Evolutionary conservation across 768 basidiomycete species (phyloP), one percentile per base, ranked within the genome.

Genomic region (Austroboletus eburneus): DNA sequence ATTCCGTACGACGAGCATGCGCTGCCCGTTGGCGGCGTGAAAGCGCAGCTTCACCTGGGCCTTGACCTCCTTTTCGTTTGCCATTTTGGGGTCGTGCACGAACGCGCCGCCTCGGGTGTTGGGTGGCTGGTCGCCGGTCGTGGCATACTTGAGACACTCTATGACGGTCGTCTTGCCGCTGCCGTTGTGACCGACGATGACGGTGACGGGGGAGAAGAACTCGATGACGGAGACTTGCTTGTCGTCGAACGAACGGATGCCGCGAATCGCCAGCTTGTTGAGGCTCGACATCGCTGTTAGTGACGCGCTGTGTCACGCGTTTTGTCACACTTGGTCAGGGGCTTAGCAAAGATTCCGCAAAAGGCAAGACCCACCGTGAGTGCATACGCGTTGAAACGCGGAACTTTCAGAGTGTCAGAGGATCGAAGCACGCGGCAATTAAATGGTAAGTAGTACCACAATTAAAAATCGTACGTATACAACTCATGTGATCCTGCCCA

Each of bases 131-230:
- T 98, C 95, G 23, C 96, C 96, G 0, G 96, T 99, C 0, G 96
- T 96, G 10, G 91, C 92, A 64, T 99, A 99, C 73, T 98, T 98
- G 66, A 99, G 79, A 69, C 95, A 98, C 75, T 99, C 96, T 67
- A 99, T 98, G 62, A 98, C 89, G 1, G 95, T 99, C 3, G 96
- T 99, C 71, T 99, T 99, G 36, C 96, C 96, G 57, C 90, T 93
- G 16, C 96, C 96, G 68, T 99, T 99, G 72, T 93, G 90, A 2
- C 96, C 96, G 2, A 98, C 93, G 49, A 99, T 98, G 67, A 99
- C 94, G 0, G 96, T 99, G 45, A 99, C 87, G 7, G 96, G 96
- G 17, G 85, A 83, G 70, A 92, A 97, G 72, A 99, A 99, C 67
- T 98, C 90, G 64, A 99, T 95, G 56, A 98, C 79, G 2, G 90